Base-by-base conservation (phyloP, 768 basidiomycete species). In the Hygrophorus pudorinus region DNA sequence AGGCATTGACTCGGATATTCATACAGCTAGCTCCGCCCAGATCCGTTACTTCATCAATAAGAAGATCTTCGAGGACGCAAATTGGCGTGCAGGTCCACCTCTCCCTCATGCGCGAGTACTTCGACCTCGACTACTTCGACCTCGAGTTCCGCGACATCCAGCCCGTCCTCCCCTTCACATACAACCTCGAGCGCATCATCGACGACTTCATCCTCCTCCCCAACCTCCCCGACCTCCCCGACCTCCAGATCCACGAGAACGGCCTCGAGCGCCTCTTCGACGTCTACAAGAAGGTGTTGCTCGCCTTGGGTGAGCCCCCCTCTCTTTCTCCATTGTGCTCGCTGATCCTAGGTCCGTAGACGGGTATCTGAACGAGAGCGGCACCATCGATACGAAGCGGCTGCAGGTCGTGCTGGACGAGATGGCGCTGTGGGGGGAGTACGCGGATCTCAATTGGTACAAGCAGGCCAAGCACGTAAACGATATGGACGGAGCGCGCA, bases 151-250 rank as follows among this genome's bases (percentile, higher is more conserved):
- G 67, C 54, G 74, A 79, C 52, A 78, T 92, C 41, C 73, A 74
- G 46, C 70, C 73, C 1, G 54, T 67, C 14, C 65, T 92, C 3
- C 72, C 81, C 0, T 97, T 97, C 68, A 65, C 68, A 24, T 98
- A 98, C 62, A 85, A 71, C 57, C 75, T 98, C 50, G 96, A 99
- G 60, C 81, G 88, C 29, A 72, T 99, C 61, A 94, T 99, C 58
- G 94, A 99, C 62, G 96, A 99, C 66, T 98, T 98, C 63, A 86
- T 98, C 56, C 71, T 98, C 5, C 77, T 99, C 53, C 89, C 92
- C 59, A 94, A 97, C 65, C 97, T 98, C 65, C 96, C 94, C 6
- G 88, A 98, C 65, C 63, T 99, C 46, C 96, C 96, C 4, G 92
- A 96, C 61, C 63, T 99, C 20, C 96, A 98, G 59, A 98, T 99